Evolutionary conservation across 2,329 filamentous ascomycete species (phyloP), one percentile per base, ranked within the genome.

Genomic region (Aspergillus ochraceoroseus): DNA sequence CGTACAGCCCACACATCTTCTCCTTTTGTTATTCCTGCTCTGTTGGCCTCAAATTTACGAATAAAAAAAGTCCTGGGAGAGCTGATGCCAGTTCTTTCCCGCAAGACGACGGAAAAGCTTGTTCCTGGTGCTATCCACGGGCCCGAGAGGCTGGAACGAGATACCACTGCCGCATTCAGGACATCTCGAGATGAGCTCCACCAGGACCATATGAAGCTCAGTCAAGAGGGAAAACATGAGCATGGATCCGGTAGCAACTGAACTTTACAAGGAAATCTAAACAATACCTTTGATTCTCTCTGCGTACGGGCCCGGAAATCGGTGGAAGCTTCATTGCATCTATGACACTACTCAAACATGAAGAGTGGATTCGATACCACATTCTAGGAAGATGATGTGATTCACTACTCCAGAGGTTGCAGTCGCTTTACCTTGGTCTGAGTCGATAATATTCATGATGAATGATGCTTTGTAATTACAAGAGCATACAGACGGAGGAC

Each of bases 331-430:
- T n/a, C 11, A 29, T 22, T 7, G 7, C 14, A 19, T 49, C 43
- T 28, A 46, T 49, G 43, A 46, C 43, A 44, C 41, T 27, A 33
- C 9, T 18, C 27, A 28, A 32, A 42, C 35, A 37, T 28, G 29
- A n/a, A n/a, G 35, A 35, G 18, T 22, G 27, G 26, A 30, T 32
- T 41, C 36, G 28, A 44, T 46, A 42, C 43, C 38, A 48, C 45
- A 36, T 25, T 31, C 23, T 41, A 19, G 25, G 33, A 34, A 28
- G 32, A 48, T 50, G 40, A 44, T 48, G 47, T 44, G 37, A 39
- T 42, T 38, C 29, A 9, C 13, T n/a, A n/a, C n/a, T 18, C 12
- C 5, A 18, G 5, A 6, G 29, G 14, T 13, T 12, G 26, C 7
- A 4, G 2, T 18, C 9, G 12, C 4, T 20, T 5, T 20, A n/a